Evolutionary conservation across 495 filamentous ascomycete genomes (phyloP), one percentile per base, ranked within the genome.

Genomic region (Neurospora sp.): DNA sequence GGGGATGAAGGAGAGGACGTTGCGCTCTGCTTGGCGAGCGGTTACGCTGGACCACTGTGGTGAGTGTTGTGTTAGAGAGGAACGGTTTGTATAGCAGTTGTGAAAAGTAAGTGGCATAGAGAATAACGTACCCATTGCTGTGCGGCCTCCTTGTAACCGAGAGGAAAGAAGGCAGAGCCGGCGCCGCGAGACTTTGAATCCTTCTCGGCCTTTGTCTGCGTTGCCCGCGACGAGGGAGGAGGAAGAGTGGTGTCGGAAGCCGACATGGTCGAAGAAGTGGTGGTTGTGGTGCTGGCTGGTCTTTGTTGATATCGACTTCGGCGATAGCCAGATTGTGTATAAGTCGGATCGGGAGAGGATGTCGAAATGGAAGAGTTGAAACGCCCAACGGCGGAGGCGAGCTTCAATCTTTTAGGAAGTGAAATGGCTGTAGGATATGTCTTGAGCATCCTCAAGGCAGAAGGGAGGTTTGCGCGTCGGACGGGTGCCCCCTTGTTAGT

Each of bases 111-210:
- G 6, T 35, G 23, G 6, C 5, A 54, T 0, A 35, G 12, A 8
- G 54, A 49, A 69, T 70, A 60, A 85, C 90, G 38, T 84, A 94
- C 93, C 95, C 96, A 99, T 87, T 99, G 96, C 71, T 85, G 89
- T 73, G 96, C 92, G 14, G 92, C 95, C 71, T 97, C 95, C 77
- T 94, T 94, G 83, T 96, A 97, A 35, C 94, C 91, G 31, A 99
- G 83, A 4, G 96, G 93, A 77, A 98, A 98, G 80, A 87, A 90
- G 23, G 62, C 70, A 35, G 41, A 31, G 39, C 42, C n/a, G 42
- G 40, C 39, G 46, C 42, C 41, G 37, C 44, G 70, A 16, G 70
- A 37, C 69, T 20, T 70, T 38, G 37, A 60, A 16, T 40, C 54
- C 2, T 62, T 74, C n/a, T 62, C 37, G 27, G 70, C 20, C n/a